Conservation (phyloP, 148 eudicot species). For the Arbutus unedo region DNA sequence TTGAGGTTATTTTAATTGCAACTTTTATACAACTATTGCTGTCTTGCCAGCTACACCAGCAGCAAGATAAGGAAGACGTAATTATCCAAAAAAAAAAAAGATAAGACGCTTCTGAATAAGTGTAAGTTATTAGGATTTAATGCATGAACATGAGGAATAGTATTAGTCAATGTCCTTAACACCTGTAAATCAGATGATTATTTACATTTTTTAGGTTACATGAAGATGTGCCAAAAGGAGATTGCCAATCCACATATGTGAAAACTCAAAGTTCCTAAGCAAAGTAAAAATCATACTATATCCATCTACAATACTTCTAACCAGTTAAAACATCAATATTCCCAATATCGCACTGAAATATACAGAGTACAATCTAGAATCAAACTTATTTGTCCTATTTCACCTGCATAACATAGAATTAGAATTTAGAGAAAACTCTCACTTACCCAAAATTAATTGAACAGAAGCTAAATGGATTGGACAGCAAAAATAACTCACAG, state of each 20-base stretch:
- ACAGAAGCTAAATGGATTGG: neutral
- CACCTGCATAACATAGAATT: neutral
- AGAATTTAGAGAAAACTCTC: neutral
- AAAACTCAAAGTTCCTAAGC: neutral
- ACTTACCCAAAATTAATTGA: neutral
- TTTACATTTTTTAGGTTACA: neutral
- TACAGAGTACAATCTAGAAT: neutral
- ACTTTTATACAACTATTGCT: too few species aligned
- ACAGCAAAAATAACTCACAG: conserved; percentile 58
- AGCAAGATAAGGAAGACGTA: neutral
- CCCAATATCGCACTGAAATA: neutral
- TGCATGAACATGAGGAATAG: neutral
- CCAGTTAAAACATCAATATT: neutral
- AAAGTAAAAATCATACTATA: neutral
- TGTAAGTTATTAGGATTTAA: neutral
- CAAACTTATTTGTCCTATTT: neutral
- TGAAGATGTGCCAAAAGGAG: neutral
- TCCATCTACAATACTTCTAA: neutral
- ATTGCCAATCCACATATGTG: neutral
- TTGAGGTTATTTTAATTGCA: too few species aligned
- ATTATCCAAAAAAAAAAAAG: too few species aligned
- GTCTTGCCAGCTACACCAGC: neutral
- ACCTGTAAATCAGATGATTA: neutral
- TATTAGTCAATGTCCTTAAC: neutral
- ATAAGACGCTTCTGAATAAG: neutral